Evolutionary conservation across 2,329 filamentous ascomycete genomes (phyloP).

Genomic region (Trichoderma sp.): DNA sequence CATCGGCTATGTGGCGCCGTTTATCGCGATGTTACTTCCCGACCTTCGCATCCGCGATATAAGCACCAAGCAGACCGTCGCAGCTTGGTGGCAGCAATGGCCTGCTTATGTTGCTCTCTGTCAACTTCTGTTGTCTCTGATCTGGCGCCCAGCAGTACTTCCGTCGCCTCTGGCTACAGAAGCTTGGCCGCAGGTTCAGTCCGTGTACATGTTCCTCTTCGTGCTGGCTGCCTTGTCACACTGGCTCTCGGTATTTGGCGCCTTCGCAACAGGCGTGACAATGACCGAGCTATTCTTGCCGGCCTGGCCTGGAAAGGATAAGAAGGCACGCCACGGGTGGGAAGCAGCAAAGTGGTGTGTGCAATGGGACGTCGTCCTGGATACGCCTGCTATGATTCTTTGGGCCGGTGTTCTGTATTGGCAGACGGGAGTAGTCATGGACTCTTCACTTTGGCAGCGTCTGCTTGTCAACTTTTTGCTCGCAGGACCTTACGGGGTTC

Average conservation of each 20-base stretch:
- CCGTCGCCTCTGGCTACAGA: not conserved
- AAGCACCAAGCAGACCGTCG: not conserved
- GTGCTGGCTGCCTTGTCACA: not conserved
- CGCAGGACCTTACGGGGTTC: not conserved
- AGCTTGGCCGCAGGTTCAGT: not conserved
- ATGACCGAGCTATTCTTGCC: not conserved
- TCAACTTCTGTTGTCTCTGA: not conserved
- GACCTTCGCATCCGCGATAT: not conserved
- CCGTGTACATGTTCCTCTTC: not conserved
- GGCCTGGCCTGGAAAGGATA: not conserved
- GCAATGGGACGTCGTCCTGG: not conserved
- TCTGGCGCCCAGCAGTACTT: not conserved
- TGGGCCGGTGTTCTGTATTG: not conserved
- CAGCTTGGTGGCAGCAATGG: not conserved
- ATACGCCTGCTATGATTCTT: not conserved
- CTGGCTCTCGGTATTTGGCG: not conserved
- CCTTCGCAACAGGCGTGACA: not conserved
- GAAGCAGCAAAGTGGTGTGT: not conserved
- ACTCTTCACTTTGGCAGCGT: not conserved
- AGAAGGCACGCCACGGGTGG: not conserved
- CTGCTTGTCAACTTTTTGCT: not conserved
- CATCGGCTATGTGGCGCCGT: not conserved
- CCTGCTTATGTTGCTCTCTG: not conserved
- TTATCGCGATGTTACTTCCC: not conserved
- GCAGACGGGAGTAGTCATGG: not conserved